Base-by-base conservation (phyloP, 192 early-diverging fungal genomes). In the Paraglomus occultum region DNA sequence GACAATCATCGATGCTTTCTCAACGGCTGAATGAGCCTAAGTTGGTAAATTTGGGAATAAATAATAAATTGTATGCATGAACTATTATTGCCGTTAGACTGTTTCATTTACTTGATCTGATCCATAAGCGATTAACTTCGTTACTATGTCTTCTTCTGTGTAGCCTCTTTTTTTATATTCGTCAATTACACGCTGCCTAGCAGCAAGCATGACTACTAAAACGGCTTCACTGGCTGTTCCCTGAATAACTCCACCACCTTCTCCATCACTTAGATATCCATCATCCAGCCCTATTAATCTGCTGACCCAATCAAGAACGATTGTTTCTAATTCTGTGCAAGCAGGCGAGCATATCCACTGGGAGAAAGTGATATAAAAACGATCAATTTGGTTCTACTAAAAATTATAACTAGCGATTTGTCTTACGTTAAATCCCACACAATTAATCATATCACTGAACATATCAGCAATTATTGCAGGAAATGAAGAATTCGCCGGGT, bases 211-310 rank as follows among this genome's bases (percentile, higher is more conserved):
- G 14, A 73, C 78, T n/a, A 85, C 82, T 51, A 81, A 72, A 5
- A 77, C 74, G 18, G 85, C 82, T 57, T 88, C 87, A 42, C 83
- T 82, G 6, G 88, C 88, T 9, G 79, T 80, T 2, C 79, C 83
- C 71, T 89, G 87, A 51, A 89, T 89, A 10, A 89, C 77, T 8
- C 88, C 88, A 8, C 88, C 85, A 40, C 87, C 87, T 10, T 72
- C n/a, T 6, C 83, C 83, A 31, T 83, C 74, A 40, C 83, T 71
- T 50, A 82, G 46, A 67, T 82, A 89, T n/a, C 74, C 73, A 47
- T 73, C 77, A 48, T 83, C 82, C 6, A 89, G 71, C 0, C 84
- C 85, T 10, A 89, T 69, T 8, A 87, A 74, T 79, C 86, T 87
- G 11, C 59, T 84, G 0, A 89, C 72, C 88, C 88, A 89, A 71